Base-by-base conservation (phyloP, 2,329 filamentous ascomycete species). In the Graphilbum sp. region DNA sequence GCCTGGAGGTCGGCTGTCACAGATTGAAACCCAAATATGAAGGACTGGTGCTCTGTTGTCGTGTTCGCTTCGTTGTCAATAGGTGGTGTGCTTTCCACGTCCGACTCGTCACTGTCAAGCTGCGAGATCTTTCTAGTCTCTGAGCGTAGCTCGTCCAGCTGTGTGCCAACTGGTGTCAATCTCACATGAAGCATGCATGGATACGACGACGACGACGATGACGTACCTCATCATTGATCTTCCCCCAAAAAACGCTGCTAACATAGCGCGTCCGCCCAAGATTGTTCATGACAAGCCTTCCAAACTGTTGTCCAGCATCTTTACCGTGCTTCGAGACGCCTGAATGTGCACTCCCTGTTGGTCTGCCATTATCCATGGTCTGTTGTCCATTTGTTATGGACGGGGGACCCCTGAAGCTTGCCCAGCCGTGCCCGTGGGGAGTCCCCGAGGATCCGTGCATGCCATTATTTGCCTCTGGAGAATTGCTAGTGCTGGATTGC, bases 211-310 rank as follows among this genome's bases (percentile, higher is more conserved):
- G 24, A 5, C 7, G 30, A n/a, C n/a, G 19, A 24, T 24, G 13
- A 18, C 21, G 25, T 55, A 78, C 75, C 64, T 86, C 79, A 38
- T 84, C 80, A 42, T 76, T 81, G 37, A 87, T 63, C 44, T 72
- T 81, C 17, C 78, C 72, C 79, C 79, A 85, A 49, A 86, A 83
- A 7, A 72, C 77, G 52, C 74, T 82, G 58, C 78, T 83, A 46
- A 87, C 72, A 52, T 86, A 87, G 51, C 78, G 64, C 39, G 72
- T 75, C 42, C 71, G 72, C 30, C 75, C 76, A 39, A 66, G 65
- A 41, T 85, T 77, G 44, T 79, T 77, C 27, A 85, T 58, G 1
- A 86, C 76, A 37, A 87, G 55, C 24, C 79, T 63, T 3, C 80
- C 78, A 54, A 81, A 78, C 39, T 72, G 63, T 33, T 58, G 68